Evolutionary conservation across 805 yeast species (phyloP).

Genomic region (Candida michaelii): DNA sequence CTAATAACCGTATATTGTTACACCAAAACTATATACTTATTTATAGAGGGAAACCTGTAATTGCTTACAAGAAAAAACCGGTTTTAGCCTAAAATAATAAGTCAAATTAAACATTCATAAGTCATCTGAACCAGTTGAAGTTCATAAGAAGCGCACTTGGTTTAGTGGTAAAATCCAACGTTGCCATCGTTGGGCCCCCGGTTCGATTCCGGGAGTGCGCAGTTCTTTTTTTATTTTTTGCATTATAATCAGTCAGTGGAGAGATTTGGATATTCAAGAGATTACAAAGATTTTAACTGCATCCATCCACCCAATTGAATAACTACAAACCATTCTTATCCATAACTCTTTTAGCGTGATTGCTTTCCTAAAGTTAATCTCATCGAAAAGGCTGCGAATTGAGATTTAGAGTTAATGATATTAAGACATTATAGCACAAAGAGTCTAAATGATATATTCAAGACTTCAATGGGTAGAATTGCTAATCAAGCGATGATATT

Average conservation of each 20-base stretch:
- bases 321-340: background rate
- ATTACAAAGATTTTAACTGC: too few relatives aligned
- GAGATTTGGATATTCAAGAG: too few relatives aligned
- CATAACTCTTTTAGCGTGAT: too few relatives aligned
- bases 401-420: background rate
- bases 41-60: too few relatives aligned
- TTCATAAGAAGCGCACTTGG: constrained; percentile 6
- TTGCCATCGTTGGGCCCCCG: constrained; percentile 10
- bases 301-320: background rate
- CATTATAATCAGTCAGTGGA: too few relatives aligned
- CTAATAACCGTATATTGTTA: too few relatives aligned
- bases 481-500: constrained; percentile 45
- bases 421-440: constrained; percentile 1
- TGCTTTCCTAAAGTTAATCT: background rate
- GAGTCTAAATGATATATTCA: constrained; percentile 19
- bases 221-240: background rate
- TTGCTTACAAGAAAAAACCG: too few relatives aligned
- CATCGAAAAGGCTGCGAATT: constrained; percentile 2
- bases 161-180: constrained; percentile 9
- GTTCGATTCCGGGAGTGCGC: constrained; percentile 10
- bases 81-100: too few relatives aligned
- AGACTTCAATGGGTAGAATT: constrained; percentile 35
- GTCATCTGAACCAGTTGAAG: too few relatives aligned
- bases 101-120: too few relatives aligned
- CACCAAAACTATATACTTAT: too few relatives aligned